phyloP scores from a whole-genome alignment of 2,329 filamentous ascomycete species.

The Grosmannia penicillata region DNA sequence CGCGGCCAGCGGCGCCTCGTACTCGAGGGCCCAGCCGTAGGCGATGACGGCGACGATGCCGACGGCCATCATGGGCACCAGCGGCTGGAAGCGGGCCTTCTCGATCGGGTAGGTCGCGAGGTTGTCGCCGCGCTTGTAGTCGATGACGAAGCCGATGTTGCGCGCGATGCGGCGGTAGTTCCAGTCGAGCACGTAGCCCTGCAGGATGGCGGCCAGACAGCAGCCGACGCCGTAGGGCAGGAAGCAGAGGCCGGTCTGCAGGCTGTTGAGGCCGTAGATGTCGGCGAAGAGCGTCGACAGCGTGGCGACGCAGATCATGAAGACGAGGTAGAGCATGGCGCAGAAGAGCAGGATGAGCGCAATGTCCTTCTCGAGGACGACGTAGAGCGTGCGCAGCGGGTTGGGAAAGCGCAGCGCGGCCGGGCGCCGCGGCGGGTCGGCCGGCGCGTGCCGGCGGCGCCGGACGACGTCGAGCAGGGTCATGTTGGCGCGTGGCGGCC shows the following conservation, averaged over 20 bases:
- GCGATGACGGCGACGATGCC: conserved; percentile 36
- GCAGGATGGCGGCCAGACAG: conserved; percentile 30
- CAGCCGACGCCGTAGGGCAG: conserved; percentile 38
- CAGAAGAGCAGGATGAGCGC: conserved; percentile 36
- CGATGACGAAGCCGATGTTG: conserved; percentile 44
- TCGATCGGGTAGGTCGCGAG: conserved; percentile 39
- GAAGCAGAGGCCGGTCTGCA: conserved; percentile 39
- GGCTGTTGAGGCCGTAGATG: conserved; percentile 34
- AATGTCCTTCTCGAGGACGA: conserved; percentile 44
- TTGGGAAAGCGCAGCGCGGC: conserved; percentile 28
- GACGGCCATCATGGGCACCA: conserved; percentile 37
- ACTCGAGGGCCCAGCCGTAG: conserved; percentile 38
- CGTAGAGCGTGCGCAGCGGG: conserved; percentile 36
- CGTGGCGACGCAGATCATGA: conserved; percentile 38
- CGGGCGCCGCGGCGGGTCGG: conserved; percentile 13
- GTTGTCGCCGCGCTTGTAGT: conserved; percentile 39
- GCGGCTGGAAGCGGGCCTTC: conserved; percentile 35
- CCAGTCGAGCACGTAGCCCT: conserved; percentile 45
- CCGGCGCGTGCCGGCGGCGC: conserved; percentile 18
- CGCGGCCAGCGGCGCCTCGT: conserved; percentile 29
- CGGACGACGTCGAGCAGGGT: conserved; percentile 35
- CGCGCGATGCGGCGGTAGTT: conserved; percentile 58
- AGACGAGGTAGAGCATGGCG: conserved; percentile 38
- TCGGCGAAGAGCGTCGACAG: conserved; percentile 34
- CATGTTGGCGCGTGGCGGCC: conserved; percentile 42